Conservation (phyloP, 495 filamentous ascomycete species). For the Evansstolkia leycettana region DNA sequence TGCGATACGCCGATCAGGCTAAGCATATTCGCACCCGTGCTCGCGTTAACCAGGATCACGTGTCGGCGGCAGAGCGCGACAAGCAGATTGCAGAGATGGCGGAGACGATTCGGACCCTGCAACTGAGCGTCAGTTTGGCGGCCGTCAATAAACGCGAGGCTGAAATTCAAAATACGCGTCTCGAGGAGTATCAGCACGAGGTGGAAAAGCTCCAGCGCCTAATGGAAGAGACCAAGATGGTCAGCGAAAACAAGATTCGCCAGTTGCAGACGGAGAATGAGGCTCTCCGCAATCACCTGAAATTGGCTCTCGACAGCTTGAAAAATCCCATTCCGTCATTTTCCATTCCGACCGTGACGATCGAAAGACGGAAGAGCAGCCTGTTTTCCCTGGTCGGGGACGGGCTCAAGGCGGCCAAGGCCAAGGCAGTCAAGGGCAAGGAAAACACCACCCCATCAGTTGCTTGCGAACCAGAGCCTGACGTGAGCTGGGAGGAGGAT, state of each 20-base stretch:
- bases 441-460: conserved; percentile 20
- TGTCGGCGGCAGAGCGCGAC: conserved; percentile 79
- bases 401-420: conserved; percentile 22
- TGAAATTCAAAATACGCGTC: conserved; percentile 52
- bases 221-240: conserved; percentile 84
- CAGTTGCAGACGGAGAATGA: conserved; percentile 82
- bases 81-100: conserved; percentile 89
- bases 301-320: conserved; percentile 71
- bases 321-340: conserved; percentile 68
- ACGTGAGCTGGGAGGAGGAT: conserved; percentile 32
- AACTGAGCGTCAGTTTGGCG: conserved; percentile 53
- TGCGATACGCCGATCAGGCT: conserved; percentile 95
- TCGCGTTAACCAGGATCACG: conserved; percentile 86
- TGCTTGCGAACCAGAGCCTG: conserved; percentile 16
- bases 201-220: conserved; percentile 78
- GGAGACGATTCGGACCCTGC: conserved; percentile 75
- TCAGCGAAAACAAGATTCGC: conserved; percentile 83
- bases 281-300: conserved; percentile 71
- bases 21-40: conserved; percentile 96
- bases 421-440: conserved; percentile 15
- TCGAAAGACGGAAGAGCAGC: conserved; percentile 24
- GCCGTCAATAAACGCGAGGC: conserved; percentile 33
- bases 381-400: conserved; percentile 27
- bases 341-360: no score
- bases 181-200: conserved; percentile 84